Base-by-base conservation (phyloP, 129 eudicot genomes). In the Glebionis coronaria region DNA sequence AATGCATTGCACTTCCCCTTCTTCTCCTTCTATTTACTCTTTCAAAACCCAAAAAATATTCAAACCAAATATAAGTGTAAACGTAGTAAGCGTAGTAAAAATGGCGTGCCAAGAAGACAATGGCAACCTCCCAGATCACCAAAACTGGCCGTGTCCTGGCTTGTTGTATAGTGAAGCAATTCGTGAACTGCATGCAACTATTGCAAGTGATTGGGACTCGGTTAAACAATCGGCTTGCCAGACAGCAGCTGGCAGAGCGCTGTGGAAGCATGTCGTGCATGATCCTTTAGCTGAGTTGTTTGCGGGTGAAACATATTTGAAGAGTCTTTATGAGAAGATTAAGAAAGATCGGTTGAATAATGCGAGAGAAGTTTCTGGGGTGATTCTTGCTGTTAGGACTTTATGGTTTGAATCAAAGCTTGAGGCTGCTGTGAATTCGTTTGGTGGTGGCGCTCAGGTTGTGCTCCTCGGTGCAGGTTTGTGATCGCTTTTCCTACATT, bases 401-500 rank as follows among this genome's bases (percentile, higher is more conserved):
- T 84, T 94, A 9, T 94, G 99, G 99, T 89, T 94, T 23, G 97
- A 94, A 47, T 16, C 84, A 0, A 86, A 87, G 70, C 84, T 94
- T 40, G 95, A 94, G 77, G 95, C 81, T 58, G 97, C 99, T n/a
- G 53, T 89, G 21, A 70, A 60, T 49, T 86, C 87, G 6, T 83
- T 84, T 58, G 86, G 90, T 71, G 87, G 87, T 15, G 88, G 78
- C 66, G 88, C 90, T 57, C 99, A 94, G 67, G 93, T 94, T 25
- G 95, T 94, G 76, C 95, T 94, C 65, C 99, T 94, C 11, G 97
- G 99, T 68, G 99, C 99, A 89, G 97, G 99, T 94, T 70, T 68
- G 91, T 80, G 70, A 60, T 63, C 47, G 0, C 11, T 40, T 61
- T 66, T 57, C 16, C 23, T 74, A 72, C 61, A 67, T 73, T 63